These are phyloP conservation scores for Backusella westeae DNA, from an alignment of 192 early-diverging fungal species.

Conservation along the genomic window DNA sequence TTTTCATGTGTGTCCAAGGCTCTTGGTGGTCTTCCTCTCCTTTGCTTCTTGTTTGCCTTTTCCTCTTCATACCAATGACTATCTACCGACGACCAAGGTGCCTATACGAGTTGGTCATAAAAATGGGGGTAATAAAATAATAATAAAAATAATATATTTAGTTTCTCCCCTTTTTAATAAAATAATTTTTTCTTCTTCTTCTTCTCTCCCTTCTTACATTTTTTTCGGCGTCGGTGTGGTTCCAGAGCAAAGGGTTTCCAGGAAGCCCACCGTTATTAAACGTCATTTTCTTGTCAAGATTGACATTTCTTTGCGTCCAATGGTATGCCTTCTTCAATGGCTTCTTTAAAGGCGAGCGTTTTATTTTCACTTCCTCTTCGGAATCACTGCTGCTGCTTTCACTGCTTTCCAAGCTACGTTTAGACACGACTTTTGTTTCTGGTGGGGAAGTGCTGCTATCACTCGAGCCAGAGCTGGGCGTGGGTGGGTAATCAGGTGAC, in stretches of 20 bases:
- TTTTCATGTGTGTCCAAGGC: not conserved
- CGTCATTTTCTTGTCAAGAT: not conserved
- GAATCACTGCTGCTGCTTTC: not conserved
- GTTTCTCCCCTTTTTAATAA: not conserved
- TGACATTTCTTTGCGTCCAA: constrained; percentile 1
- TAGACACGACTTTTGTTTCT: not conserved
- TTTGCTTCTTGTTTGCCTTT: not conserved
- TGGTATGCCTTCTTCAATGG: not conserved
- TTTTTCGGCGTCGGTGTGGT: not conserved
- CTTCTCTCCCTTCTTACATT: not conserved
- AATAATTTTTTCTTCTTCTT: not conserved
- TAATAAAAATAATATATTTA: not conserved
- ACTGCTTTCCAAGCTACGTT: not conserved
- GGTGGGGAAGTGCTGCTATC: not conserved
- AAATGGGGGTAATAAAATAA: not conserved
- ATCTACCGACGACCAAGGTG: not conserved
- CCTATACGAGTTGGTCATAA: not conserved
- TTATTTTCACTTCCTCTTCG: not conserved
- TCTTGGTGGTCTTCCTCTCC: constrained; percentile 5
- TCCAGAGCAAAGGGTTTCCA: constrained; percentile 12
- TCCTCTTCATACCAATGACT: not conserved
- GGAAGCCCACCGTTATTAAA: not conserved
- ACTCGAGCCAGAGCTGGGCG: not conserved
- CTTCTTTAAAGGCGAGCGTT: not conserved
- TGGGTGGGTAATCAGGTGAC: constrained; percentile 4